Evolutionary conservation across 345 rosid species (phyloP).

Genomic region (Corymbia maculata): DNA sequence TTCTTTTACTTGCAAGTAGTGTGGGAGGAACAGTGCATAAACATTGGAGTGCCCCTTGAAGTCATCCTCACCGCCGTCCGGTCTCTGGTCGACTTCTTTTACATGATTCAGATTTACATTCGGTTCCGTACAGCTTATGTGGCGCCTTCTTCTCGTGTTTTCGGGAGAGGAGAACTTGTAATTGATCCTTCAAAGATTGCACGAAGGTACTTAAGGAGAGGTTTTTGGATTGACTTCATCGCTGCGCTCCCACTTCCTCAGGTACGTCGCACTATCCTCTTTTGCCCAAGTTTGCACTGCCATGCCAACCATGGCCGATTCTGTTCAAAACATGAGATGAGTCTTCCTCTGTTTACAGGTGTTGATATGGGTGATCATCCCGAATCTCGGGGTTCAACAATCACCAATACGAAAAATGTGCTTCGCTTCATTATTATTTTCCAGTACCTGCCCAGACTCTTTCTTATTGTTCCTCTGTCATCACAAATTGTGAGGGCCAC

Average conservation of each 20-base stretch:
- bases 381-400: constrained; percentile 6
- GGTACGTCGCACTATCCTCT: constrained; percentile 1
- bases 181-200: constrained; percentile 30
- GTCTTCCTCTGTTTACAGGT: constrained; percentile 6
- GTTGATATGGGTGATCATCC: constrained; percentile 29
- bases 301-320: neutral
- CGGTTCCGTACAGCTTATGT: constrained; percentile 34
- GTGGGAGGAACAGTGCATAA: constrained; percentile 16
- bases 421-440: constrained; percentile 28
- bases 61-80: constrained; percentile 20
- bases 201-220: constrained; percentile 16
- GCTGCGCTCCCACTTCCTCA: constrained; percentile 43
- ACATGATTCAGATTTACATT: constrained; percentile 21
- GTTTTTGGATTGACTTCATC: constrained; percentile 25
- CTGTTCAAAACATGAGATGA: neutral
- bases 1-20: constrained; percentile 28
- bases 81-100: constrained; percentile 23
- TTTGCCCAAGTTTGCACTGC: neutral
- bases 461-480: constrained; percentile 25
- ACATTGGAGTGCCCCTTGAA: constrained; percentile 18
- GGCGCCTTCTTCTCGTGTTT: constrained; percentile 33
- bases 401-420: constrained; percentile 17
- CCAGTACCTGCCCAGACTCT: constrained; percentile 31
- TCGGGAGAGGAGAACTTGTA: constrained; percentile 35
- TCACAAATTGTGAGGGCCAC: constrained; percentile 25